Base-by-base conservation (phyloP, 257 asterid genomes). In the Forsythia viridissima region DNA sequence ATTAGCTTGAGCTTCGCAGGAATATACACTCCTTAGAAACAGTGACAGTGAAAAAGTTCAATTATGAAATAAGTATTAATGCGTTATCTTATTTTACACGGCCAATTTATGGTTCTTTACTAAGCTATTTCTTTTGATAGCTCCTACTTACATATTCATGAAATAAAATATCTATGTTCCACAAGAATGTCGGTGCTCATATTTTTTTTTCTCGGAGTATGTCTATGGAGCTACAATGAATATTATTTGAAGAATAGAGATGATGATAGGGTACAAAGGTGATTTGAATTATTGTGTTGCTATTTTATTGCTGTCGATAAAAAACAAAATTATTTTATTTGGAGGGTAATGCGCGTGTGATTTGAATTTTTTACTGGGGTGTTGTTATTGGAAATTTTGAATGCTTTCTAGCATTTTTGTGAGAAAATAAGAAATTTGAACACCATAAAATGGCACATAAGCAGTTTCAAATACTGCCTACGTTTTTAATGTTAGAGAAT, bases 191-290 rank as follows among this genome's bases (percentile, higher is more conserved):
- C 67, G 15, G 24, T 72, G 65, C 16, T 43, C 71, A 48, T 70
- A 52, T 34, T 68, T 85, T 46, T 85, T 46, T 18, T 24, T 24
- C 55, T 73, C 5, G 10, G 48, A 69, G 46, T 11, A 55, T 55
- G 70, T 24, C 21, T 38, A 21, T 40, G 20, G 39, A 39, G 8
- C 30, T 13, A 41, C 24, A 24, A 24, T 21, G 67, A 72, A 41
- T 65, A 73, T 36, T 66, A 67, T 59, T 57, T 57, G 76, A 48
- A 74, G 77, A 80, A 16, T 61, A 34, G 74, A 48, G 79, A 71
- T 67, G 77, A 76, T 51, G 41, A 51, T 72, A 21, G 21, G 71
- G 74, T 38, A 24, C 0, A 24, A 24, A 24, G 24, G 24, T 0
- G 24, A 24, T 24, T 24, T 24, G 24, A 24, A 24, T 24, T 24